Conservation (phyloP, 2,329 filamentous ascomycete species). For the Pseudogymnoascus sp. region DNA sequence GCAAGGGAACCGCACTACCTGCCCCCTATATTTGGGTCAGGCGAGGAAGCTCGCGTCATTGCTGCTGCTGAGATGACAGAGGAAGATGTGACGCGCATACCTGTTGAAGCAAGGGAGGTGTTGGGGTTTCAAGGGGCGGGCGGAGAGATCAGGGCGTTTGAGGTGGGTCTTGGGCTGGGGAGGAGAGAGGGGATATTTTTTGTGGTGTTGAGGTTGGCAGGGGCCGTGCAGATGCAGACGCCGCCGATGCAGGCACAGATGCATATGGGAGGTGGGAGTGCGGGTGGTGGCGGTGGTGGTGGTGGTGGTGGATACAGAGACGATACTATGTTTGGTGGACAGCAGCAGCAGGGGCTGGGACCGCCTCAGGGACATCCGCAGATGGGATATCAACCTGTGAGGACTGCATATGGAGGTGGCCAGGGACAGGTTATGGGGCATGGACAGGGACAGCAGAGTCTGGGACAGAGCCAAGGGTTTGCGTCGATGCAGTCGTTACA, state of each 20-base stretch:
- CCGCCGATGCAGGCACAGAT: background rate
- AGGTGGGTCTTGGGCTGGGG: conserved; percentile 46
- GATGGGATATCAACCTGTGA: background rate
- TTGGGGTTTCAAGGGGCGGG: conserved; percentile 46
- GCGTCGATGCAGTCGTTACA: background rate
- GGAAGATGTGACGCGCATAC: conserved; percentile 45
- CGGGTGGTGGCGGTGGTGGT: background rate
- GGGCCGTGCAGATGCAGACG: background rate
- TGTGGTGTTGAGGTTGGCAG: conserved; percentile 38
- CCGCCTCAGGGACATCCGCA: background rate
- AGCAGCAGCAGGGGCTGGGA: background rate
- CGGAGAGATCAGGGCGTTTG: conserved; percentile 42
- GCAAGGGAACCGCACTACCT: conserved; percentile 51
- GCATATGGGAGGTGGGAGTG: background rate
- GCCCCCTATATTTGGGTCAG: conserved; percentile 51
- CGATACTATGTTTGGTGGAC: background rate
- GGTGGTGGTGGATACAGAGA: background rate
- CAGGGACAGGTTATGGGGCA: background rate
- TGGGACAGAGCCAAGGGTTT: background rate
- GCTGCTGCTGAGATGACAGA: conserved; percentile 44
- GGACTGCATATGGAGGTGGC: background rate
- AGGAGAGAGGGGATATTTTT: conserved; percentile 57
- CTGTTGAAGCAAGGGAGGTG: conserved; percentile 45
- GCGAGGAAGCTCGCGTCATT: conserved; percentile 47
- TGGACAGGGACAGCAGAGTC: background rate